phyloP scores from a whole-genome alignment of 108 stramenopile species.

The Nitzschia sp. region DNA sequence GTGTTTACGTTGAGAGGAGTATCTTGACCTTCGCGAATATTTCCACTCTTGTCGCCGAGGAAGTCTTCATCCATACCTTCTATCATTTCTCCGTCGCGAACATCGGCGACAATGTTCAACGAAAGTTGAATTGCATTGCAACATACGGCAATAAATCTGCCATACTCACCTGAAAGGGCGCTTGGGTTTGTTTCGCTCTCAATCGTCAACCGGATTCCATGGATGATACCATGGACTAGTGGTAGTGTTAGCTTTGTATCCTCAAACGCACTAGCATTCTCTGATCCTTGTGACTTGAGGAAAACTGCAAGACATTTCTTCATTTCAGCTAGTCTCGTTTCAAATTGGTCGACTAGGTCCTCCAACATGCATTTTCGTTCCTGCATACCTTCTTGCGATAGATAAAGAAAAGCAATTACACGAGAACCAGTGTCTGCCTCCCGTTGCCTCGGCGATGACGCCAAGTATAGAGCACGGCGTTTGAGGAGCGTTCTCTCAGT shows the following conservation, averaged over 20 bases:
- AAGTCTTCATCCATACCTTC: slow-evolving; percentile 46
- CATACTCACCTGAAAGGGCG: slow-evolving; percentile 4
- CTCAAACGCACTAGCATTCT: not conserved
- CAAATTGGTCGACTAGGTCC: slow-evolving; percentile 14
- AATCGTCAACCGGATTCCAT: slow-evolving; percentile 37
- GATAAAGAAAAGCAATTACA: slow-evolving; percentile 44
- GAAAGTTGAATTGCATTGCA: slow-evolving; percentile 51
- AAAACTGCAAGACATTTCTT: slow-evolving; percentile 18
- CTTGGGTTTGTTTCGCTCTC: slow-evolving; percentile 17
- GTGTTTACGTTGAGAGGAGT: slow-evolving; percentile 63
- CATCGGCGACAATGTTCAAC: slow-evolving; percentile 57
- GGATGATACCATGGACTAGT: slow-evolving; percentile 66
- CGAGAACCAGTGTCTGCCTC: slow-evolving; percentile 69
- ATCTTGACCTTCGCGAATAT: not conserved
- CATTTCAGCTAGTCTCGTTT: slow-evolving; percentile 30
- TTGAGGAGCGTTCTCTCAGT: not conserved
- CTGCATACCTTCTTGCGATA: not conserved
- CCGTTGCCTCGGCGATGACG: slow-evolving; percentile 60
- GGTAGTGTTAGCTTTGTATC: slow-evolving; percentile 35
- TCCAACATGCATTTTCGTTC: slow-evolving; percentile 13
- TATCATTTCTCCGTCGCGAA: slow-evolving; percentile 40
- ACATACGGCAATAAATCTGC: slow-evolving; percentile 29
- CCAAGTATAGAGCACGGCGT: slow-evolving; percentile 49
- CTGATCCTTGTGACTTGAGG: not conserved
- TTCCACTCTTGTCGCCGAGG: slow-evolving; percentile 6